Evolutionary conservation across 1,284 basidiomycete species (phyloP).

Genomic region (Heterobasidion irregulare): DNA sequence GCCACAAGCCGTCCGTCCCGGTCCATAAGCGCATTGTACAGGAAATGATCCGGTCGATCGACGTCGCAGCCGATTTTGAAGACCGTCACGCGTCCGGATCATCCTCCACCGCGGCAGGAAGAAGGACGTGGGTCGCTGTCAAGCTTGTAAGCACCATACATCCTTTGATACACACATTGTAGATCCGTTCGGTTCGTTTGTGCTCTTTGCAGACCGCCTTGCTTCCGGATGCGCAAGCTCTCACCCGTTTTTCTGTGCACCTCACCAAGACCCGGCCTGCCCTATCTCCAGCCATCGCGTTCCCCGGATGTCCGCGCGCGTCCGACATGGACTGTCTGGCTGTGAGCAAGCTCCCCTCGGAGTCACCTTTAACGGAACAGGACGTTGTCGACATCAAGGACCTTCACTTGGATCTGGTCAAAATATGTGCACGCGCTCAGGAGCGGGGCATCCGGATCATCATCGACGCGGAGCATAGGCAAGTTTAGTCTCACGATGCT

Average conservation of each 20-base stretch:
- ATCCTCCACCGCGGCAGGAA: conserved; percentile 15
- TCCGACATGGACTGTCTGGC: conserved; percentile 42
- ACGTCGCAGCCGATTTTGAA: conserved; percentile 77
- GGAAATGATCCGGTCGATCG: conserved; percentile 69
- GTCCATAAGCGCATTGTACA: conserved; percentile 53
- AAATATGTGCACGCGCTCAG: conserved; percentile 53
- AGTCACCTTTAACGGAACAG: conserved; percentile 29
- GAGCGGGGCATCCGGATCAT: conserved; percentile 57
- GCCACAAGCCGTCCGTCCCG: conserved; percentile 20
- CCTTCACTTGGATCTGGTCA: conserved; percentile 49
- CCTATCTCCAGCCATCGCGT: conserved; percentile 34
- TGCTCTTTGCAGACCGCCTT: conserved; percentile 44
- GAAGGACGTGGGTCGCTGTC: conserved; percentile 76
- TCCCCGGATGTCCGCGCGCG: conserved; percentile 52
- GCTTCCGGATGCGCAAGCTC: conserved; percentile 44
- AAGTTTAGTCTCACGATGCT: conserved; percentile 11
- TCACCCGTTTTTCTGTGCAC: conserved; percentile 47
- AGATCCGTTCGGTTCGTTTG: neutral
- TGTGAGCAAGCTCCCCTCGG: neutral
- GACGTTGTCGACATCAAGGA: conserved; percentile 56
- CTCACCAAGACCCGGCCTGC: conserved; percentile 32
- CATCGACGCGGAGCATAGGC: conserved; percentile 81
- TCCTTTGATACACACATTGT: too few relatives aligned
- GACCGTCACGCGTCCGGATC: conserved; percentile 33
- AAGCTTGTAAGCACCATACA: conserved; percentile 50